Evolutionary conservation across 768 basidiomycete species (phyloP).

Genomic region (Pholiota microspora): DNA sequence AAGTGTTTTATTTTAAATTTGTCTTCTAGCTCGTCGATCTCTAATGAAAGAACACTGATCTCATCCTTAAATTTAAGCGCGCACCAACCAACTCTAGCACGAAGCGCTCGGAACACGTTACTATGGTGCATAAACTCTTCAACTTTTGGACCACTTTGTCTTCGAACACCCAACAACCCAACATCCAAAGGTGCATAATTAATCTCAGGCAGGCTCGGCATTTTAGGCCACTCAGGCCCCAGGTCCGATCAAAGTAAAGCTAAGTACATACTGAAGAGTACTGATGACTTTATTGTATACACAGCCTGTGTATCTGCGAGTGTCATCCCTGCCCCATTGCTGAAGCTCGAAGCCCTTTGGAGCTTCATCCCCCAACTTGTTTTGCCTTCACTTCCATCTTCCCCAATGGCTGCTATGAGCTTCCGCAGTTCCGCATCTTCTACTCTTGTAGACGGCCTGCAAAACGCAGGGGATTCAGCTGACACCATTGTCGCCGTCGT

Average conservation of each 20-base stretch:
- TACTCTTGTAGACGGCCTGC: not conserved
- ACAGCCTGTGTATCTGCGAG: not conserved
- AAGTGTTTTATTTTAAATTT: no score
- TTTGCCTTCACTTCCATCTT: not conserved
- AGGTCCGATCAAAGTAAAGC: not conserved
- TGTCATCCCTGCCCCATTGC: not conserved
- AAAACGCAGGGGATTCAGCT: not conserved
- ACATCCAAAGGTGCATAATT: no score
- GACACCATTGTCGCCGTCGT: not conserved
- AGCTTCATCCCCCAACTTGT: not conserved
- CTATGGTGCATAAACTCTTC: no score
- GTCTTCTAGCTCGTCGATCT: not conserved
- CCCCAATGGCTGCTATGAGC: not conserved
- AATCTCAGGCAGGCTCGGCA: no score
- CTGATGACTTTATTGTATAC: not conserved
- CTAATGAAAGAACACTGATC: not conserved
- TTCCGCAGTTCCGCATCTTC: not conserved
- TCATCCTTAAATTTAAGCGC: not conserved
- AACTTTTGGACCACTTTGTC: no score
- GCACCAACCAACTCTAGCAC: not conserved
- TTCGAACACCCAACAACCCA: no score
- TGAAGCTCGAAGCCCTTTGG: not conserved
- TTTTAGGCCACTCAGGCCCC: not conserved
- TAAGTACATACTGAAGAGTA: not conserved
- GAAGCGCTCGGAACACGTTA: no score